phyloP scores from a whole-genome alignment of 1,284 basidiomycete genomes.

The Ceratobasidium sp. region DNA sequence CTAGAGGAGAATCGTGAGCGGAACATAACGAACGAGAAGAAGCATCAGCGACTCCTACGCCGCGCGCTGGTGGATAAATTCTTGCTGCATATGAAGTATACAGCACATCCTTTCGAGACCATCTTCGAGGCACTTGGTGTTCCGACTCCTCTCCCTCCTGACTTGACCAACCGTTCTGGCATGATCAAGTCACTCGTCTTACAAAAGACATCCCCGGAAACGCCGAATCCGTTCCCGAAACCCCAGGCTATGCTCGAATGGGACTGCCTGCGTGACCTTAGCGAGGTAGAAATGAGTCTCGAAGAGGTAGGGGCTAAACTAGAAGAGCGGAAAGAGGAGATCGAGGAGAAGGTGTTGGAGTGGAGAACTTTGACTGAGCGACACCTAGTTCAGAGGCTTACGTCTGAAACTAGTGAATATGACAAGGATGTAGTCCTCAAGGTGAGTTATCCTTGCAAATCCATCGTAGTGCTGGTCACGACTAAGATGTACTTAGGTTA shows the following conservation, averaged over 20 bases:
- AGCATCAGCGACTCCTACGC: background rate
- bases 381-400: background rate
- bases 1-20: background rate
- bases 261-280: constrained; percentile 7
- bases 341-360: background rate
- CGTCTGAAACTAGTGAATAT: background rate
- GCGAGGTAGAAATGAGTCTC: constrained; percentile 11
- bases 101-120: background rate
- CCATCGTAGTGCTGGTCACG: too few species aligned
- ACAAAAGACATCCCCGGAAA: background rate
- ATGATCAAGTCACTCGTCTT: background rate
- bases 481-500: background rate
- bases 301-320: constrained; percentile 3
- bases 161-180: background rate
- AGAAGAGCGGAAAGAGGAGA: background rate
- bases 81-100: background rate
- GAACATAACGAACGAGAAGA: background rate
- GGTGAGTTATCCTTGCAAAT: background rate
- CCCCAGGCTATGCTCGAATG: background rate
- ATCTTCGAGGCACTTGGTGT: background rate
- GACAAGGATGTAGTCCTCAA: background rate
- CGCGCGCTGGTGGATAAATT: background rate
- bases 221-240: constrained; percentile 15
- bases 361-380: background rate
- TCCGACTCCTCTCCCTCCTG: too few species aligned